Base-by-base conservation (phyloP, 1,284 basidiomycete genomes). In the Tetrapyrgos nigripes region DNA sequence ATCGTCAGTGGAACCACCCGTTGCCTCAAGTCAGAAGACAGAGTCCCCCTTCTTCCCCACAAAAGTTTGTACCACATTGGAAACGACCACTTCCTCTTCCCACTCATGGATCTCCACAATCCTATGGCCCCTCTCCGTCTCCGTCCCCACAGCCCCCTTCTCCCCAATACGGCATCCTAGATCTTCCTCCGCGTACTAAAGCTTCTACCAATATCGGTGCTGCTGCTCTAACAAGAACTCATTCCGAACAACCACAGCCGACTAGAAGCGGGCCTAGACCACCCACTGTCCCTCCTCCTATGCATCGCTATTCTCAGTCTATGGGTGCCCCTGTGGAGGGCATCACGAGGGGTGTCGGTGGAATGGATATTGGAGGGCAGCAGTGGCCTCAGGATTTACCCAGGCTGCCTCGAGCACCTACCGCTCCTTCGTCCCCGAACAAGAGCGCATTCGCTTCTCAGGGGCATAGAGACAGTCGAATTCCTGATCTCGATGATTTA, bases 351-450 rank as follows among this genome's bases (percentile, higher is more conserved):
- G 55, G 44, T 13, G 35, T 37, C 28, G 46, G 46, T 24, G 23
- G 46, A 44, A 17, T 37, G 21, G 44, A 45, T 37, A 57, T 37
- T 13, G 27, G 51, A 40, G 52, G 49, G 40, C 45, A 45, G n/a
- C 19, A 24, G 43, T 57, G 55, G 55, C 55, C 55, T 17, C 50
- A 51, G 49, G 55, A 57, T 57, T 27, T 57, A 8, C 55, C 55
- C 14, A 49, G 48, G 8, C 50, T 57, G 17, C 55, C 55, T n/a
- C 19, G 29, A 33, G 49, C 27, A 3, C 55, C 55, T 19, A 48
- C 47, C 28, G 44, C 47, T 24, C 37, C 47, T 13, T 50, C 55
- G 33, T 10, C 21, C 37, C 11, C 55, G 28, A 27, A 31, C 37
- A 6, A 19, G 45, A 24, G 14, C 17, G 21, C 54, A 43, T 23